Conservation (phyloP, 2,329 filamentous ascomycete species). For the Neoscytalidium dimidiatum region DNA sequence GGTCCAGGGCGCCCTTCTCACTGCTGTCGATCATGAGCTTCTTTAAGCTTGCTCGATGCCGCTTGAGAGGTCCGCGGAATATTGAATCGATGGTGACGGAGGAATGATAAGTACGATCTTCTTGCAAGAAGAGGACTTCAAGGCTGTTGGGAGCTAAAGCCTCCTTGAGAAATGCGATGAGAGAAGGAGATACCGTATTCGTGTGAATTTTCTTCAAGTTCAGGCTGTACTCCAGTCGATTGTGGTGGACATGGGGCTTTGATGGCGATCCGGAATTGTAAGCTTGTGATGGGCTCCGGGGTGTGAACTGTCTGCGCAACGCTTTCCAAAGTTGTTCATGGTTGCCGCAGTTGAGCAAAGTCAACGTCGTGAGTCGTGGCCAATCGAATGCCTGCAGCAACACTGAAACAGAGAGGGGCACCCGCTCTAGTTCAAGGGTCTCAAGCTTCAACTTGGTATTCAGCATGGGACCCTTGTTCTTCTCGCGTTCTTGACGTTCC, state of each 20-base stretch:
- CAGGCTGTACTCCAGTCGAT: constrained; percentile 48
- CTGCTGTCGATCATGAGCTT: constrained; percentile 75
- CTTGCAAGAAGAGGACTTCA: constrained; percentile 78
- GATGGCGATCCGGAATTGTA: constrained; percentile 36
- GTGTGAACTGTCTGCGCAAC: constrained; percentile 58
- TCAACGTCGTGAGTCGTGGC: constrained; percentile 69
- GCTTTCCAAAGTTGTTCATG: constrained; percentile 76
- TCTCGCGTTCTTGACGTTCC: constrained; percentile 16
- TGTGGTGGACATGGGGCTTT: constrained; percentile 24
- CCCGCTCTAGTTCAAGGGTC: constrained; percentile 72
- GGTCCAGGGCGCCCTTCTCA: constrained; percentile 51
- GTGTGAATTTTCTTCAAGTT: constrained; percentile 74
- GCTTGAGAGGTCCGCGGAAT: constrained; percentile 67
- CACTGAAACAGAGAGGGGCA: constrained; percentile 72
- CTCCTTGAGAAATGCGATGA: constrained; percentile 76
- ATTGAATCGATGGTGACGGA: constrained; percentile 69
- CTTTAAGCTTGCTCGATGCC: constrained; percentile 70
- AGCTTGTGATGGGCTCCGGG: constrained; percentile 32
- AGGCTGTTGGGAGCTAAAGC: constrained; percentile 76
- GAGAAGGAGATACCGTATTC: constrained; percentile 67
- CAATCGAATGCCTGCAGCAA: constrained; percentile 73
- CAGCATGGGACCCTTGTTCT: constrained; percentile 41
- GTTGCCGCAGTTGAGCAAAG: constrained; percentile 71
- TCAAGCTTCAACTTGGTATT: constrained; percentile 67
- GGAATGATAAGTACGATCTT: constrained; percentile 58